Percentiles rank a stretch among this genome's conserved stretches.
Conservation (phyloP, 2,329 filamentous ascomycete genomes). For the Trichophyton simii region DNA sequence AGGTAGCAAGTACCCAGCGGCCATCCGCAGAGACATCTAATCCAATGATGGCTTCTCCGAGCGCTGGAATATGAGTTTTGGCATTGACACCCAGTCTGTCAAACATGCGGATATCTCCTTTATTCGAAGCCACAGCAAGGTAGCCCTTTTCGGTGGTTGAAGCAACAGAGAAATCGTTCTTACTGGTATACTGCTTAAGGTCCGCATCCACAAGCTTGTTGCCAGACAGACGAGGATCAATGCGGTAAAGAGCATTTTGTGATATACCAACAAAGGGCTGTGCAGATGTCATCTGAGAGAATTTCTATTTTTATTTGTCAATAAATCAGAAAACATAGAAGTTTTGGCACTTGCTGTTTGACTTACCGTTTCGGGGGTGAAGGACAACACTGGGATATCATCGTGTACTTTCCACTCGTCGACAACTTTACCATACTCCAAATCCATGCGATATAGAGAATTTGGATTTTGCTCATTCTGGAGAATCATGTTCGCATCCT, state of each 20-base stretch:
- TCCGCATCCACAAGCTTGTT: slow-evolving; percentile 87
- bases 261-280: slow-evolving; percentile 93
- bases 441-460: slow-evolving; percentile 90
- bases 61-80: slow-evolving; percentile 89
- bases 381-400: slow-evolving; percentile 82
- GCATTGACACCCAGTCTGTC: slow-evolving; percentile 93
- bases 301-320: slow-evolving; percentile 51
- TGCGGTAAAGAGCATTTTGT: slow-evolving; percentile 79
- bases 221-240: slow-evolving; percentile 80
- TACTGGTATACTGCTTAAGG: slow-evolving; percentile 89
- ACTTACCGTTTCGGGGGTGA: slow-evolving; percentile 70
- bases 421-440: slow-evolving; percentile 94
- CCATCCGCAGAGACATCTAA: slow-evolving; percentile 93
- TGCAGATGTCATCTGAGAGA: slow-evolving; percentile 89
- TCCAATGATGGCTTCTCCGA: slow-evolving; percentile 88
- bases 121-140: slow-evolving; percentile 92
- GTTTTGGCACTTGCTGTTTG: not conserved
- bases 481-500: slow-evolving; percentile 79
- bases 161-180: slow-evolving; percentile 92
- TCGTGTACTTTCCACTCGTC: slow-evolving; percentile 99
- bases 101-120: slow-evolving; percentile 93
- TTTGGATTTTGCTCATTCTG: slow-evolving; percentile 75
- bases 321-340: slow-evolving; percentile 14
- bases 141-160: slow-evolving; percentile 95
- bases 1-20: slow-evolving; percentile 89